phyloP scores from a whole-genome alignment of 1,139 yeast species.

The Lodderomyces orthopsilosis region DNA sequence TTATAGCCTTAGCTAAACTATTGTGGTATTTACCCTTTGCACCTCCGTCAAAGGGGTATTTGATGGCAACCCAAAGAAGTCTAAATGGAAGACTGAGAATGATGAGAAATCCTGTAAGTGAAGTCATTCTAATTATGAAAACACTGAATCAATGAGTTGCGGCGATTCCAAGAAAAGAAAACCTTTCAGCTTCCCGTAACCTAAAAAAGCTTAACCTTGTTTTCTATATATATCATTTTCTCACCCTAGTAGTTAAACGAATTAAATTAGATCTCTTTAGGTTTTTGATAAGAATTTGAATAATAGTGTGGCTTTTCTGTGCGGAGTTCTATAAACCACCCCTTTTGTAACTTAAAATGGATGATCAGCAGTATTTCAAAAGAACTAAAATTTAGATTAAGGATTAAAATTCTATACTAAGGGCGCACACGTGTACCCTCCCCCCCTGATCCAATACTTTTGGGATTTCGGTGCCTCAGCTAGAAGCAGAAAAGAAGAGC shows the following conservation, averaged over 20 bases:
- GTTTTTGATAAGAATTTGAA: neutral
- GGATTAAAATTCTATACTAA: too few relatives aligned
- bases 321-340: neutral
- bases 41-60: constrained; percentile 14
- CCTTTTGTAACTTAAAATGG: neutral
- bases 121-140: neutral
- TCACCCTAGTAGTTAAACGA: too few relatives aligned
- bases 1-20: constrained; percentile 10
- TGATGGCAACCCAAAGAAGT: constrained; percentile 8
- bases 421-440: too few relatives aligned
- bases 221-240: too few relatives aligned
- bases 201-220: too few relatives aligned
- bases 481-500: too few relatives aligned
- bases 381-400: neutral
- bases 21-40: constrained; percentile 10
- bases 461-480: too few relatives aligned
- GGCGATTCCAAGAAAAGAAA: neutral
- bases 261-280: too few relatives aligned
- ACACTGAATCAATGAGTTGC: too few relatives aligned
- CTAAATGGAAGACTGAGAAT: constrained; percentile 12
- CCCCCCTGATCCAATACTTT: too few relatives aligned
- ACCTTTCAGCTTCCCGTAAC: too few relatives aligned
- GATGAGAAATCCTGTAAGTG: constrained; percentile 8
- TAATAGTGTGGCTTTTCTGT: too few relatives aligned
- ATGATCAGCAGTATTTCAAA: neutral